Percentiles rank a stretch among this genome's conserved stretches.
Conservation (phyloP, 2,329 filamentous ascomycete species). For the Aspergillus uvarum region DNA sequence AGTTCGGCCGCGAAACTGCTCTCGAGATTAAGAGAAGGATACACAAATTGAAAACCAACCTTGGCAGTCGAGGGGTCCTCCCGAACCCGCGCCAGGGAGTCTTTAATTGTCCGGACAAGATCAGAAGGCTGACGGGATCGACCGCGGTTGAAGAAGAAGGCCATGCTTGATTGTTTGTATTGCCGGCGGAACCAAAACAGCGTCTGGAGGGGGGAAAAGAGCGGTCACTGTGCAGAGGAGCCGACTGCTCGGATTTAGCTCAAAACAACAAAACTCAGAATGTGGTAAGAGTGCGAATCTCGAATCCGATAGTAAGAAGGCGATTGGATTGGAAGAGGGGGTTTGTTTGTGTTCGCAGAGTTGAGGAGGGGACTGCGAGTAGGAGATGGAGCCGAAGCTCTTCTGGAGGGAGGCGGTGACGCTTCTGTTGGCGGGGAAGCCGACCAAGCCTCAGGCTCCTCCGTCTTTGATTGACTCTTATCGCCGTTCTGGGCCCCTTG, state of each 20-base stretch:
- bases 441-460: slow-evolving; percentile 17
- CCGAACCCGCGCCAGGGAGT: slow-evolving; percentile 61
- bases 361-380: background rate
- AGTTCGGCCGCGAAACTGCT: background rate
- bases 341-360: background rate
- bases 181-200: slow-evolving; percentile 13
- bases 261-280: background rate
- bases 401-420: slow-evolving; percentile 19
- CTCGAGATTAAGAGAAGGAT: background rate
- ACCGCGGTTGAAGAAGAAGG: slow-evolving; percentile 67
- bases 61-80: slow-evolving; percentile 57
- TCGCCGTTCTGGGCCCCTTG: slow-evolving; percentile 18
- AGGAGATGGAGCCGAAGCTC: background rate
- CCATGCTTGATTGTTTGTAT: slow-evolving; percentile 51
- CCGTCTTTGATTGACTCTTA: slow-evolving; percentile 7
- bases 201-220: slow-evolving; percentile 11
- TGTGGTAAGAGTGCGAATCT: too few relatives aligned
- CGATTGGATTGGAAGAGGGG: background rate
- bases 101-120: slow-evolving; percentile 62
- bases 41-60: slow-evolving; percentile 39
- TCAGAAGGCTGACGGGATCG: slow-evolving; percentile 63
- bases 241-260: background rate
- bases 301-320: too few relatives aligned
- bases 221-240: slow-evolving; percentile 2
- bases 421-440: slow-evolving; percentile 24